phyloP scores from a whole-genome alignment of 352 stramenopile genomes.

The Aphanomyces stellatus region DNA sequence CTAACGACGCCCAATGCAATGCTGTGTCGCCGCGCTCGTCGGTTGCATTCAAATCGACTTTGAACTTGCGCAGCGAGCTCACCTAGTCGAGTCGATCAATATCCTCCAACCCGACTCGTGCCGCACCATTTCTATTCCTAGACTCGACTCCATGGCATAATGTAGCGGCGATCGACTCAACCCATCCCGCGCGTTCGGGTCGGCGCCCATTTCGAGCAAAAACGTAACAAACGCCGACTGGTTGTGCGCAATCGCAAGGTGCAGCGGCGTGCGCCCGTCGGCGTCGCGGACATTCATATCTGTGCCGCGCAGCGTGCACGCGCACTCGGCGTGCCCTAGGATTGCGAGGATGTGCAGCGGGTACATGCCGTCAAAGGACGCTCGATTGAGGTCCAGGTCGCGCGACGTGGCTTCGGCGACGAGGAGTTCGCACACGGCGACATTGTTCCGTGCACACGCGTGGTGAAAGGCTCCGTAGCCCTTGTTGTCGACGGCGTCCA shows the following conservation, averaged over 20 bases:
- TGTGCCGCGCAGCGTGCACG: neutral
- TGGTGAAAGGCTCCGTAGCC: neutral
- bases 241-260: neutral
- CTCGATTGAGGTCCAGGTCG: neutral
- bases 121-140: constrained; percentile 7
- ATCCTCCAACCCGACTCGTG: neutral
- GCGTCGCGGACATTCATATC: neutral
- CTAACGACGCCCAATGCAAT: neutral
- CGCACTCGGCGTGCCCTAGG: neutral
- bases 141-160: neutral
- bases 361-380: constrained; percentile 8
- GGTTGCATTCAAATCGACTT: constrained; percentile 1
- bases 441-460: neutral
- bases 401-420: neutral
- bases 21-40: neutral
- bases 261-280: constrained; percentile 1
- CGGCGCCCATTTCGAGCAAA: constrained; percentile 18
- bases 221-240: neutral
- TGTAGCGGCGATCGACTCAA: constrained; percentile 14
- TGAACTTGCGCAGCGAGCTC: constrained; percentile 1
- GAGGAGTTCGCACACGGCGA: neutral
- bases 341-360: constrained; percentile 1
- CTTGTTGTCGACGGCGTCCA: constrained; percentile 4
- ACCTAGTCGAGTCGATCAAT: neutral
- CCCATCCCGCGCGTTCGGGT: constrained; percentile 6